A percentile compares a stretch with the other conserved stretches of the same genome.
Evolutionary conservation across 1,284 basidiomycete species (phyloP).

Genomic region (Inonotus obliquus): DNA sequence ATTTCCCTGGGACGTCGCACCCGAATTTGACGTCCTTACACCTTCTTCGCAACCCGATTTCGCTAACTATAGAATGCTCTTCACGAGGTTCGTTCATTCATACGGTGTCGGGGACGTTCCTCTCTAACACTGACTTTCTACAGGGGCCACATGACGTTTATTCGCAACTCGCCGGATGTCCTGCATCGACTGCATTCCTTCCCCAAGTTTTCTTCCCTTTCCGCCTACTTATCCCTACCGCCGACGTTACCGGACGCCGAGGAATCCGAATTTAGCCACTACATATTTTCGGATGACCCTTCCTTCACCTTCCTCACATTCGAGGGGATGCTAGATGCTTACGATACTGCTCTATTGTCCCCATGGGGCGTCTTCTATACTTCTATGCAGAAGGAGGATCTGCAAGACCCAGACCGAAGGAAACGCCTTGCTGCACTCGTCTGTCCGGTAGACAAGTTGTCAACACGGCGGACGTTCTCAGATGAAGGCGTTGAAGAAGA

Average conservation of each 20-base stretch:
- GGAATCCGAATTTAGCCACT: constrained; percentile 19
- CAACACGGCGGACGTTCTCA: constrained; percentile 6
- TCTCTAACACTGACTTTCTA: background rate
- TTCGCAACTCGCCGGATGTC: constrained; percentile 16
- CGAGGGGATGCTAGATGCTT: constrained; percentile 16
- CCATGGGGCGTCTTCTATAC: constrained; percentile 16
- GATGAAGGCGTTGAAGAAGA: constrained; percentile 9
- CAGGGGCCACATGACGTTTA: constrained; percentile 19
- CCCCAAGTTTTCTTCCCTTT: constrained; percentile 17
- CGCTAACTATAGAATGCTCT: constrained; percentile 9
- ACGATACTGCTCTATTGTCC: constrained; percentile 13
- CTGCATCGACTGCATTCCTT: constrained; percentile 13
- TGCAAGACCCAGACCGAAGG: background rate
- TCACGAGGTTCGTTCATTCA: constrained; percentile 2
- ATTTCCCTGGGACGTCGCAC: constrained; percentile 19
- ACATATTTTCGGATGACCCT: constrained; percentile 15
- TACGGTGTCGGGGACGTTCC: background rate
- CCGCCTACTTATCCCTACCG: constrained; percentile 8
- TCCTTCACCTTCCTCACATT: constrained; percentile 17
- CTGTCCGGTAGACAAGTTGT: background rate
- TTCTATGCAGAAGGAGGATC: constrained; percentile 2
- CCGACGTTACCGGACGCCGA: constrained; percentile 11
- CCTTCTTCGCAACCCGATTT: constrained; percentile 12
- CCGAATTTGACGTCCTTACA: constrained; percentile 16
- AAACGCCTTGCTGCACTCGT: background rate